phyloP scores from a whole-genome alignment of 306 rosid species.

The Gynostemma pentaphyllum region DNA sequence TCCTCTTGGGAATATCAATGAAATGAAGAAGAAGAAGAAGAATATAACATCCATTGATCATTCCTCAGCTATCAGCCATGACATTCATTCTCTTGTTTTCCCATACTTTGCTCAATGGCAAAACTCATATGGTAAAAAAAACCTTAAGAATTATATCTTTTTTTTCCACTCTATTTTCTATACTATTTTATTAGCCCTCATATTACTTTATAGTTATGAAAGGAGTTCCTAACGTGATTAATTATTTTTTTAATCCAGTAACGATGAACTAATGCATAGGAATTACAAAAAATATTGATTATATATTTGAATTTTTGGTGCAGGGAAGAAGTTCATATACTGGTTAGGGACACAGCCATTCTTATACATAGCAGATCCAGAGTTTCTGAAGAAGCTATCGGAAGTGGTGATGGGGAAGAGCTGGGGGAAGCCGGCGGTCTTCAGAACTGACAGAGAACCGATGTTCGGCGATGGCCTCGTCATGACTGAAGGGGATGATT shows the following conservation, averaged over 20 bases:
- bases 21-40: constrained; percentile 36
- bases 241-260: too few relatives aligned
- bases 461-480: constrained; percentile 75
- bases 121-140: constrained; percentile 39
- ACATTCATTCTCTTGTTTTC: constrained; percentile 53
- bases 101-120: constrained; percentile 75
- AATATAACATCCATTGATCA: background rate
- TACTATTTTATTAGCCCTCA: background rate
- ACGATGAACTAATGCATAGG: too few relatives aligned
- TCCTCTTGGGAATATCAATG: constrained; percentile 64
- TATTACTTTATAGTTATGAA: background rate
- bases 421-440: constrained; percentile 78
- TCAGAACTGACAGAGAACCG: constrained; percentile 48
- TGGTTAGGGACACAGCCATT: constrained; percentile 89
- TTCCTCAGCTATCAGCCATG: constrained; percentile 26
- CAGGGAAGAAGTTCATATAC: constrained; percentile 62
- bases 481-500: constrained; percentile 62
- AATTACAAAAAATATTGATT: too few relatives aligned
- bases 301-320: background rate
- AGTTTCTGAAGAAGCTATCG: constrained; percentile 52
- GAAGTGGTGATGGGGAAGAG: constrained; percentile 39
- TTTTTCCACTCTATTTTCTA: background rate
- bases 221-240: too few relatives aligned
- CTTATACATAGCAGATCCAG: constrained; percentile 60
- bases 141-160: background rate